phyloP scores from a whole-genome alignment of 345 rosid genomes.

The Citrus cavaleriei region DNA sequence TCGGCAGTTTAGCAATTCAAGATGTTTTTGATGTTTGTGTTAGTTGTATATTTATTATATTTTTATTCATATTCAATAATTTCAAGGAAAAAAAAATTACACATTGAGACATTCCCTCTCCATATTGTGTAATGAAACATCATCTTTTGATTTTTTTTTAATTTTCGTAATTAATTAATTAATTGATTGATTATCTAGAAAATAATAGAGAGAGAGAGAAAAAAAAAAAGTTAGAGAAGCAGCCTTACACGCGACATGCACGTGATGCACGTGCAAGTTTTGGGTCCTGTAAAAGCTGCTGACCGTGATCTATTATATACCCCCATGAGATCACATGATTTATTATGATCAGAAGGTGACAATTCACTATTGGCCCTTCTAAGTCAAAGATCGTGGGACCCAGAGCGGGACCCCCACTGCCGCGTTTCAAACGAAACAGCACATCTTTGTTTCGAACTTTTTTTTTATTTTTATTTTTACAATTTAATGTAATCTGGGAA shows the following conservation, averaged over 20 bases:
- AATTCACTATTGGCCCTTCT: not conserved
- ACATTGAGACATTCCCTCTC: not conserved
- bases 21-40: constrained; percentile 1
- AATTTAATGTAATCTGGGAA: not conserved
- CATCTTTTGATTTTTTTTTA: not conserved
- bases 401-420: not conserved
- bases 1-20: not conserved
- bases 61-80: not conserved
- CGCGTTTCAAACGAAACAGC: not conserved
- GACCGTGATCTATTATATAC: constrained; percentile 9
- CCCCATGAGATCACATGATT: constrained; percentile 12
- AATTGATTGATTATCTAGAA: not conserved
- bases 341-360: not conserved
- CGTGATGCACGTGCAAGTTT: constrained; percentile 13
- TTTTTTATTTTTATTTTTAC: not conserved
- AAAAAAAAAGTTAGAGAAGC: not conserved
- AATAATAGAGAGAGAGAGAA: too few species aligned
- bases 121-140: not conserved
- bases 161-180: not conserved
- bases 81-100: not conserved
- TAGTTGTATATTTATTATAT: not conserved
- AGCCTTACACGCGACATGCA: not conserved
- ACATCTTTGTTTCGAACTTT: not conserved
- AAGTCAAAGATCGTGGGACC: constrained; percentile 1
- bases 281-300: constrained; percentile 13